Conservation (phyloP, 306 rosid species). For the Cicer cuneatum region DNA sequence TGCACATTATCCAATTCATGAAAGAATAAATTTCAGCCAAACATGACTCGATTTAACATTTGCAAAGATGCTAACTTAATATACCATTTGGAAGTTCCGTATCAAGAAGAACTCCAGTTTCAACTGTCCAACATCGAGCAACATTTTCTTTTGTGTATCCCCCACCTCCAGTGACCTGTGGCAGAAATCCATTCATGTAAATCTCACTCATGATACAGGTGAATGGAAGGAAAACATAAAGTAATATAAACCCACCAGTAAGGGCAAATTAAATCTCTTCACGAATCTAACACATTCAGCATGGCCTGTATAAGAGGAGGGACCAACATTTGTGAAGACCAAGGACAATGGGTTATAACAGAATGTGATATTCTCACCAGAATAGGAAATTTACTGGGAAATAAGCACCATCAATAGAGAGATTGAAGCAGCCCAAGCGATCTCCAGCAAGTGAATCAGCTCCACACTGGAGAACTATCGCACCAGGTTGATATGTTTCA, state of each 20-base stretch:
- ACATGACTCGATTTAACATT: conserved; percentile 21
- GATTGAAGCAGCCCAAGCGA: conserved; percentile 99
- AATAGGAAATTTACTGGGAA: conserved; percentile 59
- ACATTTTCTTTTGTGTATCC: conserved; percentile 99
- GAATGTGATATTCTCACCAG: conserved; percentile 24
- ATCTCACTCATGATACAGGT: conserved; percentile 34
- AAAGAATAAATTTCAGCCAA: conserved; percentile 14
- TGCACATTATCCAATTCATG: conserved; percentile 12
- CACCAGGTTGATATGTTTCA: conserved; percentile 95
- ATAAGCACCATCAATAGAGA: conserved; percentile 97
- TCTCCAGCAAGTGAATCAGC: conserved; percentile 99
- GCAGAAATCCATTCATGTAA: conserved; percentile 38
- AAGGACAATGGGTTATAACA: conserved; percentile 22
- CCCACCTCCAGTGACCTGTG: conserved; percentile 97
- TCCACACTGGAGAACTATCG: conserved; percentile 97
- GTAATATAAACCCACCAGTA: conserved; percentile 69
- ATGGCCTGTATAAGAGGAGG: conserved; percentile 65
- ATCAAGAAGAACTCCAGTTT: conserved; percentile 96
- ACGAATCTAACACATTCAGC: conserved; percentile 95
- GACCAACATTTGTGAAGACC: conserved; percentile 21
- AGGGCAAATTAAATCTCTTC: conserved; percentile 90
- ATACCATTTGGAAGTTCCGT: conserved; percentile 94
- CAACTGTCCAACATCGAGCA: conserved; percentile 97
- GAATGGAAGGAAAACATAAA: conserved; percentile 38
- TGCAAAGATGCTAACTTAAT: conserved; percentile 28